These are phyloP conservation scores for Phytophthora nicotianae DNA, from an alignment of 352 stramenopile genomes.

Conservation along the genomic window DNA sequence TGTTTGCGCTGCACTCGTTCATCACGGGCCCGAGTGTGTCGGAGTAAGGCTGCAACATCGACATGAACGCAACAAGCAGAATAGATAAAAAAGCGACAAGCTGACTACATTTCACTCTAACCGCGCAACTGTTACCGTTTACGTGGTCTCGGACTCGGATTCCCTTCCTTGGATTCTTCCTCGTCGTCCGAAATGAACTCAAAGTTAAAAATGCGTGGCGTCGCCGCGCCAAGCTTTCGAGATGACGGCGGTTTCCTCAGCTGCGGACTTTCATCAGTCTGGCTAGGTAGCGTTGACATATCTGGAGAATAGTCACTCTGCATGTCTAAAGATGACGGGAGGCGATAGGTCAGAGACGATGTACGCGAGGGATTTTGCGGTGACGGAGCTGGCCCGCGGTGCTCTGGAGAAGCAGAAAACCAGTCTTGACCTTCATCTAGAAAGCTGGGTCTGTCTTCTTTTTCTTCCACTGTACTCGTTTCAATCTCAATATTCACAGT, in stretches of 20 bases:
- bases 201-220: conserved; percentile 52
- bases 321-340: conserved; percentile 7
- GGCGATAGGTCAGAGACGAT: conserved; percentile 23
- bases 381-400: conserved; percentile 11
- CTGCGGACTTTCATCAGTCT: not conserved
- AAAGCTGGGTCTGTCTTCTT: conserved; percentile 13
- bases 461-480: conserved; percentile 3
- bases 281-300: conserved; percentile 11
- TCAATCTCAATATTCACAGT: conserved; percentile 40
- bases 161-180: conserved; percentile 26
- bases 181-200: conserved; percentile 41
- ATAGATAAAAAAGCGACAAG: conserved; percentile 34
- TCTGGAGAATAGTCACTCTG: conserved; percentile 22
- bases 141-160: conserved; percentile 11
- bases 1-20: conserved; percentile 97
- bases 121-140: conserved; percentile 17
- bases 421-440: conserved; percentile 24
- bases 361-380: conserved; percentile 10
- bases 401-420: conserved; percentile 25
- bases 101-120: conserved; percentile 28
- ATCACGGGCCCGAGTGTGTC: conserved; percentile 76
- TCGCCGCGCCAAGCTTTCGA: conserved; percentile 14
- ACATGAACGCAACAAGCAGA: conserved; percentile 20
- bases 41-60: conserved; percentile 25
- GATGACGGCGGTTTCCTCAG: not conserved